Conservation (phyloP, 2,329 filamentous ascomycete genomes). For the Bimuria novae-zelandiae region DNA sequence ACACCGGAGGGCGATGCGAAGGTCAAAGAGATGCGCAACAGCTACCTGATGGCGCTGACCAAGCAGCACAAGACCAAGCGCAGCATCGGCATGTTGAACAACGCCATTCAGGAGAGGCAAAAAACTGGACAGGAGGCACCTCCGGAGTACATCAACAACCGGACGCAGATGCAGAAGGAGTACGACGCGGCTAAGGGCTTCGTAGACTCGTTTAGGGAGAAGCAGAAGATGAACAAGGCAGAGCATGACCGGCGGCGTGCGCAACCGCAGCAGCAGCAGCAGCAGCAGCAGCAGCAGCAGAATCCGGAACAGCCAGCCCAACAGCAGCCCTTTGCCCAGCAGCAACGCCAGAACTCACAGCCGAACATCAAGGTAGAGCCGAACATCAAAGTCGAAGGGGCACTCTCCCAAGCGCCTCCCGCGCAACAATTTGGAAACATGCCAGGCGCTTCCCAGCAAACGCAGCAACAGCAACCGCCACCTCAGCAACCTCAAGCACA, state of each 20-base stretch:
- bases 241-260: conserved; percentile 38
- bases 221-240: conserved; percentile 40
- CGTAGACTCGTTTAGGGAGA: conserved; percentile 42
- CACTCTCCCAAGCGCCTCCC: conserved; percentile 27
- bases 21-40: conserved; percentile 42
- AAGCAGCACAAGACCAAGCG: conserved; percentile 37
- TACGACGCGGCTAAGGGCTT: conserved; percentile 35
- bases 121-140: conserved; percentile 40
- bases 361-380: conserved; percentile 38
- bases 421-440: conserved; percentile 32
- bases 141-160: conserved; percentile 32
- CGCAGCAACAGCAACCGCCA: conserved; percentile 17
- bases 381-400: conserved; percentile 45
- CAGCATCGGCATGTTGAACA: conserved; percentile 30
- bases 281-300: conserved; percentile 18
- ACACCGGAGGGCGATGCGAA: conserved; percentile 44
- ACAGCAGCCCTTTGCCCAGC: conserved; percentile 31
- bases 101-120: conserved; percentile 38
- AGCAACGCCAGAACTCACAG: conserved; percentile 35
- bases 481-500: conserved; percentile 16
- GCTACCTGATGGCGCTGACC: conserved; percentile 40
- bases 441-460: conserved; percentile 21
- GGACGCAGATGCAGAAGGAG: conserved; percentile 35
- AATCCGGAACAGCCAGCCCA: conserved; percentile 20
- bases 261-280: conserved; percentile 32